Conservation (phyloP, 352 stramenopile species). For the Phytopythium litorale region DNA sequence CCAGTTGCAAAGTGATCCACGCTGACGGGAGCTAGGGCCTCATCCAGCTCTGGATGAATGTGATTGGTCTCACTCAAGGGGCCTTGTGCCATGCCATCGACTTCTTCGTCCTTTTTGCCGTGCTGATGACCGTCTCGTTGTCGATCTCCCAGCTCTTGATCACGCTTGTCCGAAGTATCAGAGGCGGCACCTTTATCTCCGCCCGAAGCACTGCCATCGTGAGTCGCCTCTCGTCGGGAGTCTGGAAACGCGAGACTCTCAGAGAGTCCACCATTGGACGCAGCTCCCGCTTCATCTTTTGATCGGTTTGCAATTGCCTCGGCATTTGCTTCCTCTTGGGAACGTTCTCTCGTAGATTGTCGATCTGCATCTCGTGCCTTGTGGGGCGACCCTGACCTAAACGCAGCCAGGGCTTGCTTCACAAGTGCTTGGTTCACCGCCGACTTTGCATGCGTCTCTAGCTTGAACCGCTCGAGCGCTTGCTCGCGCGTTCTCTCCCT, state of each 20-base stretch:
- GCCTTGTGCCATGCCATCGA: background rate
- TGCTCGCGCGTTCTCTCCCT: slow-evolving; percentile 46
- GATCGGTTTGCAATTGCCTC: background rate
- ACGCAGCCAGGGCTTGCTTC: slow-evolving; percentile 39
- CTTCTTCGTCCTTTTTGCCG: background rate
- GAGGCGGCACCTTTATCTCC: background rate
- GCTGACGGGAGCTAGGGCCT: background rate
- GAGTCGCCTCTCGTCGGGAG: background rate
- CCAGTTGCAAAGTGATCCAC: background rate
- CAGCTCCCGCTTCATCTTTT: background rate
- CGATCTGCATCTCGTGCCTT: slow-evolving; percentile 1
- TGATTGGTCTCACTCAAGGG: background rate
- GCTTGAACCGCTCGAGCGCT: slow-evolving; percentile 38
- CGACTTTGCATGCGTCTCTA: slow-evolving; percentile 25
- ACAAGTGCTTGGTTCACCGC: slow-evolving; percentile 44
- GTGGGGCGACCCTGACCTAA: background rate
- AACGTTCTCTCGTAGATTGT: background rate
- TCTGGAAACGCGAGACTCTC: background rate
- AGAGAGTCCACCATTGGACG: background rate
- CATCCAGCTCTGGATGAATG: background rate
- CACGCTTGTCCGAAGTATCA: background rate
- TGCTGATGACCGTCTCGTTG: background rate
- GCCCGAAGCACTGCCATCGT: background rate
- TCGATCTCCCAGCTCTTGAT: background rate
- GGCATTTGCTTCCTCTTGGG: background rate